Evolutionary conservation across 139 green algal species (phyloP).

Genomic region (Spirogloea muscicola): DNA sequence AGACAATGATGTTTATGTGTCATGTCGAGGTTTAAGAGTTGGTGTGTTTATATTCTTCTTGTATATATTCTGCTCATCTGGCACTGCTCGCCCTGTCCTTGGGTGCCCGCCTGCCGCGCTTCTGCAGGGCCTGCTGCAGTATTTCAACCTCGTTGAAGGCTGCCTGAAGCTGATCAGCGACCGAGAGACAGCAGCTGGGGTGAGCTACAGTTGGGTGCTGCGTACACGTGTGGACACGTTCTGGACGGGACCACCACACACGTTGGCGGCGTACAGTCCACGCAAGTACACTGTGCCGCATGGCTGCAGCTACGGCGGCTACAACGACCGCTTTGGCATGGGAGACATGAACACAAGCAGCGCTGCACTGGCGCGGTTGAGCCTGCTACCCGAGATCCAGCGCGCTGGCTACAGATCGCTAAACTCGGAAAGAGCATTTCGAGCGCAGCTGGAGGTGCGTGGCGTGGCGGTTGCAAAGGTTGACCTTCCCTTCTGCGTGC

Average conservation of each 20-base stretch:
- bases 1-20: no score
- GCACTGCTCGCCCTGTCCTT: no score
- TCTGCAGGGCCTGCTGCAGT: conserved; percentile 44
- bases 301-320: conserved; percentile 15
- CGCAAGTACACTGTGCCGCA: conserved; percentile 20
- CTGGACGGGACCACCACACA: conserved; percentile 20
- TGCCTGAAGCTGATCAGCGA: conserved; percentile 1
- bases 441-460: conserved; percentile 6
- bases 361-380: conserved; percentile 16
- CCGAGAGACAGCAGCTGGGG: background rate
- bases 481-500: conserved; percentile 37
- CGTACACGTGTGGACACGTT: conserved; percentile 38
- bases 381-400: background rate
- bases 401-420: background rate
- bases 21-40: no score
- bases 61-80: no score
- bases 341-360: background rate
- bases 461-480: background rate
- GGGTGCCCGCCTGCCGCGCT: no score
- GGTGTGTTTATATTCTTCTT: no score
- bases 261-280: background rate
- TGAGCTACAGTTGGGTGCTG: conserved; percentile 32
- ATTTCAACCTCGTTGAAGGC: conserved; percentile 31
- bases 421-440: conserved; percentile 38
- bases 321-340: conserved; percentile 41